Percentiles rank a stretch among this genome's conserved stretches.
Evolutionary conservation across 2,329 filamentous ascomycete genomes (phyloP).

Genomic region (Pseudohalonectria lignicola): DNA sequence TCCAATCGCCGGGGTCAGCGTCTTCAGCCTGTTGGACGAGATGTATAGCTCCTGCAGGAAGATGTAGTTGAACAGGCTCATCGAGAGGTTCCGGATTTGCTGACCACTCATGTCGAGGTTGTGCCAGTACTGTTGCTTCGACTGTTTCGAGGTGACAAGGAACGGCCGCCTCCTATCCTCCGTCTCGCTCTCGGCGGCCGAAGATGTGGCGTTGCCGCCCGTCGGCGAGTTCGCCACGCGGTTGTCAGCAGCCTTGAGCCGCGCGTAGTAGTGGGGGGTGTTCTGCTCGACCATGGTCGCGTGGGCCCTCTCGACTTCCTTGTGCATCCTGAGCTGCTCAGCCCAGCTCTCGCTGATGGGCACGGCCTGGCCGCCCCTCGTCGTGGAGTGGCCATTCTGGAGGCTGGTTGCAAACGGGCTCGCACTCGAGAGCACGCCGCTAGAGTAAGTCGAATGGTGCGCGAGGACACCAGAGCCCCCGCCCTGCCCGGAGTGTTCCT

Average conservation of each 20-base stretch:
- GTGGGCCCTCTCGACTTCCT: constrained; percentile 64
- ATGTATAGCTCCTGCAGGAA: constrained; percentile 91
- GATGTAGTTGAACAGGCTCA: constrained; percentile 72
- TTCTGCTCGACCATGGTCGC: constrained; percentile 59
- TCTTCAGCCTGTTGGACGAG: constrained; percentile 79
- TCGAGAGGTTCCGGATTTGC: constrained; percentile 72
- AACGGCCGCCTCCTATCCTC: constrained; percentile 45
- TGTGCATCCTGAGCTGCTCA: constrained; percentile 71
- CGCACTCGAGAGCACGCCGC: constrained; percentile 52
- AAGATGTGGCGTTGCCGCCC: neutral
- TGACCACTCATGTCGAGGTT: constrained; percentile 95
- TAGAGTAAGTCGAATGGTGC: constrained; percentile 52
- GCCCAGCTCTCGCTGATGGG: constrained; percentile 66
- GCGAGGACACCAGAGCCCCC: constrained; percentile 43
- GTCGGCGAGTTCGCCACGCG: constrained; percentile 25
- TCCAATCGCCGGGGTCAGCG: constrained; percentile 72
- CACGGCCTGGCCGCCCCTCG: constrained; percentile 37
- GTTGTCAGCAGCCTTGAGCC: constrained; percentile 60
- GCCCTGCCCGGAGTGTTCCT: constrained; percentile 43
- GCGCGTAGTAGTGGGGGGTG: constrained; percentile 60
- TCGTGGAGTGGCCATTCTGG: constrained; percentile 25
- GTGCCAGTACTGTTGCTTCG: constrained; percentile 75
- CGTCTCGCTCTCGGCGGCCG: constrained; percentile 35
- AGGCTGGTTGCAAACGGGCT: constrained; percentile 46
- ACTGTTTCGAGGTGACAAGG: constrained; percentile 43